Conservation (phyloP, 2,329 filamentous ascomycete genomes). For the Claviceps sp. region DNA sequence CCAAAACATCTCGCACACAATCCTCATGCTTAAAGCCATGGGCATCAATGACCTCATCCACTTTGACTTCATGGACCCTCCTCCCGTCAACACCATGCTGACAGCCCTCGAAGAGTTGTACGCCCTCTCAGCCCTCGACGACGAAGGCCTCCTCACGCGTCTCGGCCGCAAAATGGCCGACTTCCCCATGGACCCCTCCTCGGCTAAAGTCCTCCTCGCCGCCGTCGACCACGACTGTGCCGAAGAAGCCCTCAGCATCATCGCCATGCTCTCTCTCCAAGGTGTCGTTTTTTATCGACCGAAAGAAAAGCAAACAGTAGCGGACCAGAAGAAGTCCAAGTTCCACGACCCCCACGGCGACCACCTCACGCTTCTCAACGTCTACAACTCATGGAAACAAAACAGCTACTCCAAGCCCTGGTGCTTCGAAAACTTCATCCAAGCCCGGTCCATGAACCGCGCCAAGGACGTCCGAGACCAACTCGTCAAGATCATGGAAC, state of each 20-base stretch:
- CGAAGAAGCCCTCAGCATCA: slow-evolving; percentile 87
- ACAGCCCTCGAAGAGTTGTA: slow-evolving; percentile 93
- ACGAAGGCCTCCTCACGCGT: slow-evolving; percentile 85
- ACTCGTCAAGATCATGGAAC: slow-evolving; percentile 83
- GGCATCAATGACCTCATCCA: slow-evolving; percentile 95
- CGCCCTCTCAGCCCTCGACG: slow-evolving; percentile 78
- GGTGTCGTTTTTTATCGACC: slow-evolving; percentile 88
- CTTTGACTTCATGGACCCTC: slow-evolving; percentile 98
- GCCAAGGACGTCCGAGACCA: slow-evolving; percentile 89
- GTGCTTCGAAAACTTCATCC: slow-evolving; percentile 98
- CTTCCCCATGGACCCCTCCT: slow-evolving; percentile 90
- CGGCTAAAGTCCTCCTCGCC: slow-evolving; percentile 82
- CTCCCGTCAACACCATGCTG: slow-evolving; percentile 94
- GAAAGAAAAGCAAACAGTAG: slow-evolving; percentile 92
- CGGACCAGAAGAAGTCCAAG: slow-evolving; percentile 94
- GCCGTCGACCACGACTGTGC: slow-evolving; percentile 80
- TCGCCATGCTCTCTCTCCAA: slow-evolving; percentile 82
- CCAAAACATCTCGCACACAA: slow-evolving; percentile 83
- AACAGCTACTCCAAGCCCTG: slow-evolving; percentile 72
- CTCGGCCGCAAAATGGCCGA: slow-evolving; percentile 95
- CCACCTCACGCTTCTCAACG: slow-evolving; percentile 87
- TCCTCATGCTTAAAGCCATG: slow-evolving; percentile 98
- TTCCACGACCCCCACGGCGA: slow-evolving; percentile 94
- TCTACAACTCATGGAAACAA: slow-evolving; percentile 94
- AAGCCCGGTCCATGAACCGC: slow-evolving; percentile 75